Percentiles rank a stretch among this genome's conserved stretches.
These are phyloP conservation scores for Albophoma yamanashiensis DNA, from an alignment of 2,329 filamentous ascomycete species.

Conservation along the genomic window DNA sequence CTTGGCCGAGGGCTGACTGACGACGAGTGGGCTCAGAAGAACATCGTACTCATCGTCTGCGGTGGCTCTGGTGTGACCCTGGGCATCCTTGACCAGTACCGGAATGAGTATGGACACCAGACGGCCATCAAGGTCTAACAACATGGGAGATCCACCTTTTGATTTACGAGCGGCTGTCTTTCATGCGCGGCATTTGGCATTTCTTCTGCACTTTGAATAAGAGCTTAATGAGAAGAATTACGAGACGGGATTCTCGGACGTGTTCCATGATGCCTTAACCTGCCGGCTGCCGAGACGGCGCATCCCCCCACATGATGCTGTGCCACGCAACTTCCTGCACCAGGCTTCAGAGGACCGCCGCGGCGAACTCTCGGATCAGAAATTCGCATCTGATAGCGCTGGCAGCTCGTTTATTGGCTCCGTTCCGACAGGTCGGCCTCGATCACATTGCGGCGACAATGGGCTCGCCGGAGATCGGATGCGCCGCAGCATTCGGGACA, in stretches of 20 bases:
- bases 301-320: not conserved
- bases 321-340: not conserved
- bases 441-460: not conserved
- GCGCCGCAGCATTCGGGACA: not conserved
- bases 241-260: not conserved
- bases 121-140: constrained; percentile 19
- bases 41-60: constrained; percentile 77
- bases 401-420: not conserved
- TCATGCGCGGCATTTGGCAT: not conserved
- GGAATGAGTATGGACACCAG: constrained; percentile 28
- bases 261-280: not conserved
- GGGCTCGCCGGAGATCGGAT: not conserved
- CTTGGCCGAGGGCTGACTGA: constrained; percentile 42
- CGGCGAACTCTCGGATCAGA: not conserved
- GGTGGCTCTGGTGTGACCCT: constrained; percentile 62
- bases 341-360: not conserved
- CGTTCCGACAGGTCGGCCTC: not conserved
- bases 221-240: constrained; percentile 4
- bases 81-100: constrained; percentile 49
- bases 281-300: not conserved
- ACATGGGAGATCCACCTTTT: not conserved
- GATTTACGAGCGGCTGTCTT: constrained; percentile 1
- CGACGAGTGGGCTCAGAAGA: constrained; percentile 52
- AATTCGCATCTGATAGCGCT: not conserved
- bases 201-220: not conserved